Conservation (phyloP, 306 rosid species). For the Luffa acutangula region DNA sequence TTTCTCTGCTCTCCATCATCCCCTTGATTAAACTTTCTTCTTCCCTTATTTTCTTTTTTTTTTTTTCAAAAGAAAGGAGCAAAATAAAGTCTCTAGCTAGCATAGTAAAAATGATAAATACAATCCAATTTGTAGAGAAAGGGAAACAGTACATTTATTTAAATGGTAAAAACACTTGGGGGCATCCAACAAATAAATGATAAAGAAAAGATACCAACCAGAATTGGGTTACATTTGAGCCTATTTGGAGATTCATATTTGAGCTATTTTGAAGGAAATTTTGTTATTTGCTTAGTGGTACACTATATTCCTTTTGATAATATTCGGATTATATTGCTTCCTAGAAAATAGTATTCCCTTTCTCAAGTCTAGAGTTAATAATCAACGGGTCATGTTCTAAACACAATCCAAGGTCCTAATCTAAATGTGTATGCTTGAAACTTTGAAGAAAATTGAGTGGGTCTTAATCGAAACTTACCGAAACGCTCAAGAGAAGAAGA, state of each 20-base stretch:
- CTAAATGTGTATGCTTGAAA: too few relatives aligned
- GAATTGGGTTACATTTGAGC: not conserved
- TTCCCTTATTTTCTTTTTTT: not conserved
- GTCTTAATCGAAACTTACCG: too few relatives aligned
- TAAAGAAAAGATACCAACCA: not conserved
- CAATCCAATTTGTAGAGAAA: constrained; percentile 5
- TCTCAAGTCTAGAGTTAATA: not conserved
- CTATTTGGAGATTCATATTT: not conserved
- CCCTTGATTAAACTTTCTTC: not conserved
- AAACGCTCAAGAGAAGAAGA: too few relatives aligned
- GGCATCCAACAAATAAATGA: constrained; percentile 4
- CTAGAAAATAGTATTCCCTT: not conserved
- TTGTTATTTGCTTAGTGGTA: not conserved
- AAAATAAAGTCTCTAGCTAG: not conserved
- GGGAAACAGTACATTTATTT: not conserved
- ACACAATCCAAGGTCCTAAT: too few relatives aligned
- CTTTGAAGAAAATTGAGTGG: too few relatives aligned
- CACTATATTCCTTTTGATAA: not conserved
- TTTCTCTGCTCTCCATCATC: constrained; percentile 6
- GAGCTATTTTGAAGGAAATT: not conserved
- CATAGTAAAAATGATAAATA: constrained; percentile 3
- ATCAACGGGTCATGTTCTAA: too few relatives aligned
- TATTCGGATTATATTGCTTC: not conserved
- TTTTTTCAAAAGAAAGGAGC: not conserved
- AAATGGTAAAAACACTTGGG: not conserved